Conservation (phyloP, 2,329 filamentous ascomycete genomes). For the Aspergillus sergii region DNA sequence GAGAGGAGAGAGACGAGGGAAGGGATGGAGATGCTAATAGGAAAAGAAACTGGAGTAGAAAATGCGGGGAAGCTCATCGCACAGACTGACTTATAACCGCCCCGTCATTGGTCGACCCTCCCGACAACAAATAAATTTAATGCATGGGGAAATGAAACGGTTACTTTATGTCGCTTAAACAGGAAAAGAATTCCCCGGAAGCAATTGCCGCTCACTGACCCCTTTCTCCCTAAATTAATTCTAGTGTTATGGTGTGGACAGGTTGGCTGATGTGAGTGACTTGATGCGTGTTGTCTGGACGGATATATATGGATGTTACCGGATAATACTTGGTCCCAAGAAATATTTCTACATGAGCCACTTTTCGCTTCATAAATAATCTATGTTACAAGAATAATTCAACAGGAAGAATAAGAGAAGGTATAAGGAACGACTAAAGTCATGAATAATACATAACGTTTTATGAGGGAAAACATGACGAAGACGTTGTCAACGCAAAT, state of each 20-base stretch:
- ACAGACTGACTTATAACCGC: background rate
- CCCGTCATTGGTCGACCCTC: slow-evolving; percentile 5
- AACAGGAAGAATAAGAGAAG: background rate
- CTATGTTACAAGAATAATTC: background rate
- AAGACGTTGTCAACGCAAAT: background rate
- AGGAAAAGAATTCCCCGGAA: background rate
- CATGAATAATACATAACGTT: background rate
- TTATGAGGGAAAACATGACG: background rate
- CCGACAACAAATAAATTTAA: background rate
- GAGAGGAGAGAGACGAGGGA: background rate
- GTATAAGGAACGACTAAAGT: background rate
- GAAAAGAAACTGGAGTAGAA: background rate
- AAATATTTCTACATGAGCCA: background rate
- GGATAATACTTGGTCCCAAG: background rate
- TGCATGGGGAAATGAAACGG: background rate
- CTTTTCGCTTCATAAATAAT: background rate
- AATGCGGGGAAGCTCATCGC: slow-evolving; percentile 6
- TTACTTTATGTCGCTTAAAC: background rate
- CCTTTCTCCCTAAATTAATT: background rate
- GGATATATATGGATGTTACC: background rate
- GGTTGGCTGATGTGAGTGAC: background rate
- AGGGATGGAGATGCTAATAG: background rate
- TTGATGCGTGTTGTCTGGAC: background rate
- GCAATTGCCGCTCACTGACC: background rate
- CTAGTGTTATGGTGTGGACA: background rate